Percentiles rank a stretch among this genome's conserved stretches.
These are phyloP conservation scores for Macrocybe gigantea DNA, from an alignment of 768 basidiomycete genomes.

Conservation along the genomic window DNA sequence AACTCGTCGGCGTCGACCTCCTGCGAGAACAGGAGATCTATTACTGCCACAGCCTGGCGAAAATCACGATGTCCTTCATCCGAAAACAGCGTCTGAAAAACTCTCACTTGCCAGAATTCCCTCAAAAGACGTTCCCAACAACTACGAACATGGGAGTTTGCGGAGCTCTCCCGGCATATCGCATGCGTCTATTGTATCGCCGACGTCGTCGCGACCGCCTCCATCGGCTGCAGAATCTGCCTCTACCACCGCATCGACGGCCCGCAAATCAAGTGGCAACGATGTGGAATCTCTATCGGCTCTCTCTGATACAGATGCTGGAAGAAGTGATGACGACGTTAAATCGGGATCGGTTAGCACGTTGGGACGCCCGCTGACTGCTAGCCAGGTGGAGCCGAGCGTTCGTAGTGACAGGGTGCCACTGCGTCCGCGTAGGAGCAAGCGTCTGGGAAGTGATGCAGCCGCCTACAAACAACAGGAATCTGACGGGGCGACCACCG, in stretches of 20 bases:
- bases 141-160: conserved; percentile 8
- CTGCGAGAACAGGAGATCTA: conserved; percentile 61
- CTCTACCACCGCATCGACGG: conserved; percentile 21
- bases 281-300: conserved; percentile 16
- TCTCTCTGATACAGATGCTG: conserved; percentile 19
- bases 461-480: no score
- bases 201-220: conserved; percentile 18
- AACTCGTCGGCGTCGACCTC: conserved; percentile 60
- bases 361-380: no score
- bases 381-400: no score
- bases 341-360: conserved; percentile 6
- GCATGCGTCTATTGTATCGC: conserved; percentile 13
- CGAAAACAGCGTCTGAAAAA: conserved; percentile 16
- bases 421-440: no score
- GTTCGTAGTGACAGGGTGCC: no score
- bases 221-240: conserved; percentile 22
- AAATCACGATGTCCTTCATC: conserved; percentile 16
- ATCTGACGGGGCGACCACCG: no score
- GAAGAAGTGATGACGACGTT: conserved; percentile 21
- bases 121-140: conserved; percentile 9
- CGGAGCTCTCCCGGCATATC: conserved; percentile 21
- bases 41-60: conserved; percentile 53
- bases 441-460: no score
- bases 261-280: conserved; percentile 10
- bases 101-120: conserved; percentile 9